Percentiles rank a stretch among this genome's conserved stretches.
Evolutionary conservation across 257 asterid species (phyloP).

Genomic region (Solanum dulcamara): DNA sequence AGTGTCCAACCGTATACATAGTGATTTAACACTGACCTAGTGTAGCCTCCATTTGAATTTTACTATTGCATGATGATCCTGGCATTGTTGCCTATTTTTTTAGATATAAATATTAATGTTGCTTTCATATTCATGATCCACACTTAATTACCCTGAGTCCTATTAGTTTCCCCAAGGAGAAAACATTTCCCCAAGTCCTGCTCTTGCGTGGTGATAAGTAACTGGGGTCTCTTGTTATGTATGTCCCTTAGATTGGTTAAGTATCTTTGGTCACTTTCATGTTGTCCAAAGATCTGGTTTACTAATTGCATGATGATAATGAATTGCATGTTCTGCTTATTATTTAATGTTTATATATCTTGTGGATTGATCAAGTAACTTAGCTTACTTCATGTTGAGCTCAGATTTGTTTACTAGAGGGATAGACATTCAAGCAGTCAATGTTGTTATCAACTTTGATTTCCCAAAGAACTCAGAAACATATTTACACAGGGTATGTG

Average conservation of each 20-base stretch:
- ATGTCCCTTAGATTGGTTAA: not conserved
- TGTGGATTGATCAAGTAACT: not conserved
- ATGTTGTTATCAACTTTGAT: conserved; percentile 79
- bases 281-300: not conserved
- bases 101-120: not conserved
- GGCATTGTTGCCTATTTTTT: not conserved
- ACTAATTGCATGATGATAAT: not conserved
- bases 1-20: not conserved
- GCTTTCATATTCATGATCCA: not conserved
- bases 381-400: not conserved
- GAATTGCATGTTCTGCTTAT: not conserved
- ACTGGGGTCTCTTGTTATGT: not conserved
- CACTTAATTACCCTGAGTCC: not conserved
- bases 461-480: conserved; percentile 82
- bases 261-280: not conserved
- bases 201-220: not conserved
- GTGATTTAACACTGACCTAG: not conserved
- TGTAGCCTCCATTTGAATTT: not conserved
- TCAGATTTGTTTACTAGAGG: conserved; percentile 85
- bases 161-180: not conserved
- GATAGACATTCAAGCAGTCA: conserved; percentile 85
- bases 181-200: not conserved
- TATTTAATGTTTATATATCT: not conserved
- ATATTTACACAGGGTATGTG: conserved; percentile 73
- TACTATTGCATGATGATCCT: not conserved